Evolutionary conservation across 306 rosid genomes (phyloP).

Genomic region (Boehmeria nivea): DNA sequence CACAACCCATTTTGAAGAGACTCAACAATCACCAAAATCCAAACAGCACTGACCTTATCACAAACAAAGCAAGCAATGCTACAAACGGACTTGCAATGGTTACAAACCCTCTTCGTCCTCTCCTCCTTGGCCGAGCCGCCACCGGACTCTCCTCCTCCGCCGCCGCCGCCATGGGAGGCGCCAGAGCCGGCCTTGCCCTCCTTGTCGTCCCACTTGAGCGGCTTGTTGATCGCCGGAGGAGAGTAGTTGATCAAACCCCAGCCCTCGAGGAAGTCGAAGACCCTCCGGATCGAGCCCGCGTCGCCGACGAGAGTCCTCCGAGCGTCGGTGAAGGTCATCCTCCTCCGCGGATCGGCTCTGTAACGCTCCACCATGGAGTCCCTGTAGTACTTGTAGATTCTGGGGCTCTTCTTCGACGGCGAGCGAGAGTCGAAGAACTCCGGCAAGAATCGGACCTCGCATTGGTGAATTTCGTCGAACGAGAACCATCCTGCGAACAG

Average conservation of each 20-base stretch:
- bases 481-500: conserved; percentile 61
- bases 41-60: conserved; percentile 54
- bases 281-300: conserved; percentile 76
- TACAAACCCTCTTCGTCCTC: conserved; percentile 59
- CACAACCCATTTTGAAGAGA: too few relatives aligned
- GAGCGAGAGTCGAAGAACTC: conserved; percentile 63
- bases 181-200: conserved; percentile 35
- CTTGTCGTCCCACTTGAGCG: conserved; percentile 85
- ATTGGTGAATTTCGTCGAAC: conserved; percentile 51
- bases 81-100: conserved; percentile 78
- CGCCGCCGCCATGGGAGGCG: conserved; percentile 18
- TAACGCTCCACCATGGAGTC: conserved; percentile 61
- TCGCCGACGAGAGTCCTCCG: conserved; percentile 83
- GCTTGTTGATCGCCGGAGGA: conserved; percentile 47
- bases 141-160: conserved; percentile 16
- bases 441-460: conserved; percentile 73
- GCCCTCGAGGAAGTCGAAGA: conserved; percentile 77
- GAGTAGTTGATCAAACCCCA: conserved; percentile 88
- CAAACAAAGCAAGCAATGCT: conserved; percentile 86
- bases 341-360: conserved; percentile 56
- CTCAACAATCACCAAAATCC: too few relatives aligned
- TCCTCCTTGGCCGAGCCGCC: conserved; percentile 30
- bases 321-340: conserved; percentile 78
- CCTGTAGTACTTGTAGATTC: conserved; percentile 73
- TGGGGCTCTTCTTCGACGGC: conserved; percentile 62